A percentile compares a stretch with the other conserved stretches of the same genome.
phyloP scores from a whole-genome alignment of 495 filamentous ascomycete genomes.

The Aspergillus sparsus region DNA sequence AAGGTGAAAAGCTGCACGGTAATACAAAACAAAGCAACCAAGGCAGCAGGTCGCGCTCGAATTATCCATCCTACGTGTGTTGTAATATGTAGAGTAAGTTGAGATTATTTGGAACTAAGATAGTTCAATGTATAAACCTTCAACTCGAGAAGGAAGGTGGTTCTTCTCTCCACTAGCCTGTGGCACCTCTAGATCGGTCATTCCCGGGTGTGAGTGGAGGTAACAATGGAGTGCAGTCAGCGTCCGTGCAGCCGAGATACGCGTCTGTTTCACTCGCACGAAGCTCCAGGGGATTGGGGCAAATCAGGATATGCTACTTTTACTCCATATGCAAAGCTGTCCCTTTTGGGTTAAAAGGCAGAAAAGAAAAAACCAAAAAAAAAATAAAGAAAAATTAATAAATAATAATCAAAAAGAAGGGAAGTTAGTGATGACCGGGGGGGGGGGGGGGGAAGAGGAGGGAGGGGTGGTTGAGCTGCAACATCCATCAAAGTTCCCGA shows the following conservation, averaged over 20 bases:
- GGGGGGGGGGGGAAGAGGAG: too few relatives aligned
- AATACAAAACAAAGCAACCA: too few relatives aligned
- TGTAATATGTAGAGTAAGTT: too few relatives aligned
- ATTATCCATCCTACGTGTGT: too few relatives aligned
- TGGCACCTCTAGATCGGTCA: slow-evolving; percentile 22
- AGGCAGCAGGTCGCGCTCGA: too few relatives aligned
- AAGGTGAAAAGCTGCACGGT: too few relatives aligned
- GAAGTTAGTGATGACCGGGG: neutral
- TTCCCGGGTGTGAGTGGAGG: slow-evolving; percentile 38
- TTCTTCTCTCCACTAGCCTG: slow-evolving; percentile 20
- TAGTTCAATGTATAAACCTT: too few relatives aligned
- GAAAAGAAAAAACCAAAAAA: neutral
- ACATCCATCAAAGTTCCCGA: slow-evolving; percentile 2
- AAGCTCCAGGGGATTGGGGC: neutral
- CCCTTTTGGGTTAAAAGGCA: slow-evolving; percentile 13
- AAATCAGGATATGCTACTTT: slow-evolving; percentile 1
- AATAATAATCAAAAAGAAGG: neutral
- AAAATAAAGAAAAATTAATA: neutral
- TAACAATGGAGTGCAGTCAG: slow-evolving; percentile 24
- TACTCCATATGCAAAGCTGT: slow-evolving; percentile 8
- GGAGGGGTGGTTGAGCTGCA: neutral
- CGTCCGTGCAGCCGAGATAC: slow-evolving; percentile 48
- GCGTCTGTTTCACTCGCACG: slow-evolving; percentile 43
- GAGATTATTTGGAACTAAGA: too few relatives aligned
- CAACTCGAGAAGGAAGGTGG: neutral